A percentile compares a stretch with the other conserved stretches of the same genome.
These are phyloP conservation scores for Mortierella sp. DNA, from an alignment of 371 early-diverging fungal species.

Conservation along the genomic window DNA sequence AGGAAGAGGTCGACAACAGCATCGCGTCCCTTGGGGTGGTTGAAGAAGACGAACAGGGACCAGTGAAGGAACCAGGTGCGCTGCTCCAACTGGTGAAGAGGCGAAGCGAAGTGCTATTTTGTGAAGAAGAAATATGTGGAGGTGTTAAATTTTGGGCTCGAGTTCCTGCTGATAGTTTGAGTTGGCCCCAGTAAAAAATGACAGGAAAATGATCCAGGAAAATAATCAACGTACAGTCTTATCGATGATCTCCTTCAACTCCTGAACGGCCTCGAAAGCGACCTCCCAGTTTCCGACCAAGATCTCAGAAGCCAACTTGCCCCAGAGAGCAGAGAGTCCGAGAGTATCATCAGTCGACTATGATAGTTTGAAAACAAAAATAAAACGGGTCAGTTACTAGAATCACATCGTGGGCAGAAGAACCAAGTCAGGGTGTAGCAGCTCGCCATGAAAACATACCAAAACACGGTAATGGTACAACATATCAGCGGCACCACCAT, in stretches of 20 bases:
- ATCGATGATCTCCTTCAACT: conserved; percentile 90
- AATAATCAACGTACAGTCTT: conserved; percentile 63
- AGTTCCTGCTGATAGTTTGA: background rate
- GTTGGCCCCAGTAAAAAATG: background rate
- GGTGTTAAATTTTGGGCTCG: background rate
- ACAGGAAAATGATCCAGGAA: background rate
- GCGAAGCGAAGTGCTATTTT: conserved; percentile 70
- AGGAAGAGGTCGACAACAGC: conserved; percentile 93
- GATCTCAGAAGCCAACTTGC: conserved; percentile 97
- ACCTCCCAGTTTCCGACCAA: conserved; percentile 93
- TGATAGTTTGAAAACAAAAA: conserved; percentile 1
- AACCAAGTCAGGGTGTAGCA: background rate
- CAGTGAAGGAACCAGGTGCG: conserved; percentile 96
- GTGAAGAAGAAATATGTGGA: background rate
- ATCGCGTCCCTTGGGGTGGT: conserved; percentile 96
- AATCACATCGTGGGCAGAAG: background rate
- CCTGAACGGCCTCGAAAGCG: conserved; percentile 90
- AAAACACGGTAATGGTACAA: conserved; percentile 93
- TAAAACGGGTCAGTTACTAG: background rate
- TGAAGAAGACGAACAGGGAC: conserved; percentile 97
- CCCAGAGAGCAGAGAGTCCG: conserved; percentile 92
- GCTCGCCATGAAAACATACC: conserved; percentile 59
- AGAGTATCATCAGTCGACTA: conserved; percentile 88
- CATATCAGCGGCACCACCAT: conserved; percentile 92
- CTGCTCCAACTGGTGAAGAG: conserved; percentile 91